Evolutionary conservation across 495 filamentous ascomycete species (phyloP).

Genomic region (Penicillium waksmanii): DNA sequence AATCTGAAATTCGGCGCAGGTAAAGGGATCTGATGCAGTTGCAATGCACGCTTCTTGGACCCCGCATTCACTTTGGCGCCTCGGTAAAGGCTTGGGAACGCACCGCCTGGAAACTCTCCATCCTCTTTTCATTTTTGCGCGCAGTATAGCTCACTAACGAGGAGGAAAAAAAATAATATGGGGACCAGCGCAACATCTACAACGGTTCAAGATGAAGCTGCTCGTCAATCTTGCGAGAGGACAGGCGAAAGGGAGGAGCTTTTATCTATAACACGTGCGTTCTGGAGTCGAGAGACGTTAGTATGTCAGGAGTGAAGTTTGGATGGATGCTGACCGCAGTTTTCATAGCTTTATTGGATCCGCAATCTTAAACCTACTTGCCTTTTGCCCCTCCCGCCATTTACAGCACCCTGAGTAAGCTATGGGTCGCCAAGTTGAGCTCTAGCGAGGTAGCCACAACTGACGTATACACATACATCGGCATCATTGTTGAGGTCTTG

Average conservation of each 20-base stretch:
- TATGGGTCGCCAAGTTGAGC: conserved; percentile 76
- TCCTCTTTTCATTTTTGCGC: background rate
- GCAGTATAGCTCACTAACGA: background rate
- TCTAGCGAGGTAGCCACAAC: conserved; percentile 67
- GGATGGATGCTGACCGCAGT: background rate
- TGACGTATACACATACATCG: conserved; percentile 67
- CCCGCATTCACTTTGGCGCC: too few relatives aligned
- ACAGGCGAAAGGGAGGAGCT: background rate
- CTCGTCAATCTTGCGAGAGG: background rate
- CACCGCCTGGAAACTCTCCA: background rate
- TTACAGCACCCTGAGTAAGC: conserved; percentile 70
- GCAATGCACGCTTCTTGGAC: too few relatives aligned
- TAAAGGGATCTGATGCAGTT: too few relatives aligned
- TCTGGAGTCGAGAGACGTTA: conserved; percentile 1
- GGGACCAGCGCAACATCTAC: background rate
- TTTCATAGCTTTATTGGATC: conserved; percentile 55
- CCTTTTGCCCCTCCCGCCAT: conserved; percentile 71
- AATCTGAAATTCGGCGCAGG: too few relatives aligned
- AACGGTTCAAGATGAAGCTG: background rate
- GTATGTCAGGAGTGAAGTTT: background rate
- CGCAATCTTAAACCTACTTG: conserved; percentile 63
- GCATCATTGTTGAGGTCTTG: conserved; percentile 65
- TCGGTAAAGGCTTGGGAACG: background rate
- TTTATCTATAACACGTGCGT: background rate
- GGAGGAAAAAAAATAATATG: background rate